Percentiles rank a stretch among this genome's conserved stretches.
Evolutionary conservation across 306 rosid genomes (phyloP).

Genomic region (Dryas alaskensis): DNA sequence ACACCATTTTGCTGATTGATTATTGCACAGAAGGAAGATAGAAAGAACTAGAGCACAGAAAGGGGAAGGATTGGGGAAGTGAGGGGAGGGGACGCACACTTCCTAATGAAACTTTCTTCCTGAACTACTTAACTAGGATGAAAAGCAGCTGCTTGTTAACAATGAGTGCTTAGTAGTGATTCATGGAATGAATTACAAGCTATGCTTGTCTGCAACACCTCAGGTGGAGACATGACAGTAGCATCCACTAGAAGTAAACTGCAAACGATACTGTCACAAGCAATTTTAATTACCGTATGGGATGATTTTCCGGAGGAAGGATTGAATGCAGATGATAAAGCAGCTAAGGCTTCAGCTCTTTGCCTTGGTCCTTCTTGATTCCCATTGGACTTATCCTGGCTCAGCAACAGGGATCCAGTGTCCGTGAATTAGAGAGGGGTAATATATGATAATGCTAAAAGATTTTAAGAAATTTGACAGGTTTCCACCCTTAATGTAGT

Average conservation of each 20-base stretch:
- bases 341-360: slow-evolving; percentile 64
- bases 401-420: slow-evolving; percentile 15
- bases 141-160: too few relatives aligned
- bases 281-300: slow-evolving; percentile 35
- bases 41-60: not conserved
- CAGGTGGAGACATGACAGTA: not conserved
- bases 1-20: not conserved
- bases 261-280: not conserved
- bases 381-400: slow-evolving; percentile 53
- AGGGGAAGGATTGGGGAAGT: not conserved
- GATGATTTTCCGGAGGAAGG: slow-evolving; percentile 47
- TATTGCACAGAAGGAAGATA: not conserved
- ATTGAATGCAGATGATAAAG: slow-evolving; percentile 56
- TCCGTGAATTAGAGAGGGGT: slow-evolving; percentile 8
- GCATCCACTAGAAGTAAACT: not conserved
- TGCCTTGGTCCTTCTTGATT: slow-evolving; percentile 59
- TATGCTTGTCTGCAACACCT: slow-evolving; percentile 10
- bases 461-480: not conserved
- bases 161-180: not conserved
- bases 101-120: not conserved
- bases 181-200: not conserved
- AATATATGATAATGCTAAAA: not conserved
- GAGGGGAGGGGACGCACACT: not conserved
- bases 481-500: not conserved
- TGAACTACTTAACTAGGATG: not conserved